Evolutionary conservation across 495 filamentous ascomycete species (phyloP).

Genomic region (Penicillium fimorum): DNA sequence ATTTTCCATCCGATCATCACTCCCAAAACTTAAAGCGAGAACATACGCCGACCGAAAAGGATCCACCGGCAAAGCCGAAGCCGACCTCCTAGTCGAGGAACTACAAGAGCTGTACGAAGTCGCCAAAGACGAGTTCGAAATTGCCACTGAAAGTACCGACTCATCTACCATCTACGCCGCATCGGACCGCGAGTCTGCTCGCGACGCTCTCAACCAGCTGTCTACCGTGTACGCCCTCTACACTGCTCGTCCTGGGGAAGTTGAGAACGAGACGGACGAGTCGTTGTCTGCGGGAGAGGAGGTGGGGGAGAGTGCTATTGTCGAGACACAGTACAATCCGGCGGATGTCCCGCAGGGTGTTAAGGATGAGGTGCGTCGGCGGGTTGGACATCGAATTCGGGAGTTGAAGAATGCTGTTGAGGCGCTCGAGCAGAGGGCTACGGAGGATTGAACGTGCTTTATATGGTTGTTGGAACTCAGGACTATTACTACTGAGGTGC

Average conservation of each 20-base stretch:
- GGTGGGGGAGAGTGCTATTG: slow-evolving; percentile 13
- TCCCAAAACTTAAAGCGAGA: neutral
- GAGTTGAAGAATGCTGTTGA: slow-evolving; percentile 46
- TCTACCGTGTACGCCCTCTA: slow-evolving; percentile 38
- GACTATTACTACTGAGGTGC: neutral
- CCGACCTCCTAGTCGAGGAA: slow-evolving; percentile 43
- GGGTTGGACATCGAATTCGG: slow-evolving; percentile 42
- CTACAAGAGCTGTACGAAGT: slow-evolving; percentile 44
- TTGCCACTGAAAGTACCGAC: slow-evolving; percentile 47
- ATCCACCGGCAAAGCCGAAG: slow-evolving; percentile 15
- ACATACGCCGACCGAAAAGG: neutral
- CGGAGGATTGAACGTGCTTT: slow-evolving; percentile 26
- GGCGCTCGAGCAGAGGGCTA: slow-evolving; percentile 42
- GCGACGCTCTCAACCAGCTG: slow-evolving; percentile 43
- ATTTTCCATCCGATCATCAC: neutral
- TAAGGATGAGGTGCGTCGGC: slow-evolving; percentile 37
- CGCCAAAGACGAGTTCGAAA: slow-evolving; percentile 50
- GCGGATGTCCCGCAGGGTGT: slow-evolving; percentile 25
- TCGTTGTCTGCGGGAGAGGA: slow-evolving; percentile 4
- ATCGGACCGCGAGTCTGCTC: slow-evolving; percentile 46
- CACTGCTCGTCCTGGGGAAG: slow-evolving; percentile 22
- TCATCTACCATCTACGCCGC: slow-evolving; percentile 45
- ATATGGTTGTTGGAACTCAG: too few relatives aligned
- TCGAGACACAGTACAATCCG: slow-evolving; percentile 39
- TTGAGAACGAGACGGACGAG: slow-evolving; percentile 11